A percentile compares a stretch with the other conserved stretches of the same genome.
phyloP scores from a whole-genome alignment of 805 yeast species.

The Wickerhamiella spandovensis region DNA sequence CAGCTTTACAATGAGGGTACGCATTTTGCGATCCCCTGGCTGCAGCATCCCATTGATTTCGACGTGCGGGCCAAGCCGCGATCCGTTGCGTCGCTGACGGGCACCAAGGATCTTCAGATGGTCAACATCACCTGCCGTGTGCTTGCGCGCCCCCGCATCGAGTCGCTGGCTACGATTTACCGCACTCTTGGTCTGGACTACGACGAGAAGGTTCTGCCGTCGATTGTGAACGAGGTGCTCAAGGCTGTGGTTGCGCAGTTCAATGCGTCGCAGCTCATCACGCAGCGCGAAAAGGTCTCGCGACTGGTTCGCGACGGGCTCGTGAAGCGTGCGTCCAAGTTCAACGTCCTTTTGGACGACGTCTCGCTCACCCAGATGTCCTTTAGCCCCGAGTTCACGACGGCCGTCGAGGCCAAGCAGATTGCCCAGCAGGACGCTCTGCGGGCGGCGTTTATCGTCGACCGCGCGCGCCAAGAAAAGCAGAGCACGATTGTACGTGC shows the following conservation, averaged over 20 bases:
- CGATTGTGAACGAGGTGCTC: slow-evolving; percentile 95
- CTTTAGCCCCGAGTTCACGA: slow-evolving; percentile 93
- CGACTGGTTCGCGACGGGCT: slow-evolving; percentile 81
- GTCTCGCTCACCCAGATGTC: slow-evolving; percentile 96
- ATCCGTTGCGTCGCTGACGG: slow-evolving; percentile 89
- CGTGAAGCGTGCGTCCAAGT: slow-evolving; percentile 79
- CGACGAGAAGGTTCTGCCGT: slow-evolving; percentile 93
- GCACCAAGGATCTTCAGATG: slow-evolving; percentile 98
- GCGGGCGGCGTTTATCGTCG: slow-evolving; percentile 93
- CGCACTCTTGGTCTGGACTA: slow-evolving; percentile 90
- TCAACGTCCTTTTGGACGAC: slow-evolving; percentile 81
- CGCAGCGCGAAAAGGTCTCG: slow-evolving; percentile 97
- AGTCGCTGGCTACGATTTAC: slow-evolving; percentile 67
- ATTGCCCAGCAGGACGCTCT: slow-evolving; percentile 99
- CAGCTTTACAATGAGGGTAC: slow-evolving; percentile 87
- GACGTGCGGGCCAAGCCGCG: slow-evolving; percentile 97
- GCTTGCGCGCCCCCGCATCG: slow-evolving; percentile 72
- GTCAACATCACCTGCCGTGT: slow-evolving; percentile 98
- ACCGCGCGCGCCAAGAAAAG: slow-evolving; percentile 93
- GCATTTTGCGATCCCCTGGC: slow-evolving; percentile 86
- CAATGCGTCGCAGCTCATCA: slow-evolving; percentile 93
- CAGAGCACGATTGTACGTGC: slow-evolving; percentile 95
- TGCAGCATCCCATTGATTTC: slow-evolving; percentile 82
- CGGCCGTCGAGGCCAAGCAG: slow-evolving; percentile 97
- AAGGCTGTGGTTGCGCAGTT: slow-evolving; percentile 96